A percentile compares a stretch with the other conserved stretches of the same genome.
phyloP scores from a whole-genome alignment of 2,329 filamentous ascomycete genomes.

The Thielaviopsis populi region DNA sequence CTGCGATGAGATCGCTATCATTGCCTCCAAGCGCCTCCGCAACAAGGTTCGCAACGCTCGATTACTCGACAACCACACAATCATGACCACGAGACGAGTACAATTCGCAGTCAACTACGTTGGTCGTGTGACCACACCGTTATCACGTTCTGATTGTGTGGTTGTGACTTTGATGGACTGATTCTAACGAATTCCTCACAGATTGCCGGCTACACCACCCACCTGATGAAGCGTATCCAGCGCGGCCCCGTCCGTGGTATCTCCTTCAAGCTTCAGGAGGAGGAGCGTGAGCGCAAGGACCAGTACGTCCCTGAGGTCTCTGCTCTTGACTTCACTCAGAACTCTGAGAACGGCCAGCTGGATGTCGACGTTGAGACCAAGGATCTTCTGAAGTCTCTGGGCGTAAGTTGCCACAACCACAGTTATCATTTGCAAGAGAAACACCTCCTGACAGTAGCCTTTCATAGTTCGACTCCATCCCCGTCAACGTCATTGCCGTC shows the following conservation, averaged over 20 bases:
- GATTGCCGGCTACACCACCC: slow-evolving; percentile 98
- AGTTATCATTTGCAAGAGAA: neutral
- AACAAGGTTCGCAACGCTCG: slow-evolving; percentile 62
- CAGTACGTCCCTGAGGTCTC: slow-evolving; percentile 99
- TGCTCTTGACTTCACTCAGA: slow-evolving; percentile 94
- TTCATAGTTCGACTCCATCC: slow-evolving; percentile 83
- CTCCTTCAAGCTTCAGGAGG: slow-evolving; percentile 99
- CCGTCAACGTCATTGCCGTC: slow-evolving; percentile 88
- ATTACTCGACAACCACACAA: neutral
- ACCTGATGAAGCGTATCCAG: slow-evolving; percentile 99
- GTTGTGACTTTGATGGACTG: slow-evolving; percentile 9
- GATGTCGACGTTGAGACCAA: slow-evolving; percentile 97
- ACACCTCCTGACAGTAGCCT: slow-evolving; percentile 6
- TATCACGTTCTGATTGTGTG: neutral
- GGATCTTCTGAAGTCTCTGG: slow-evolving; percentile 96
- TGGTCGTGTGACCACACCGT: neutral
- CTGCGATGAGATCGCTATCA: slow-evolving; percentile 99
- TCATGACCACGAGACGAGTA: neutral
- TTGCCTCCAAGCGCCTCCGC: slow-evolving; percentile 94
- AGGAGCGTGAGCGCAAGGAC: slow-evolving; percentile 99
- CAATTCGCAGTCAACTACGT: neutral
- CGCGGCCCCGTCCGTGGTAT: slow-evolving; percentile 98
- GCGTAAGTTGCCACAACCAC: slow-evolving; percentile 51
- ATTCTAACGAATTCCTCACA: slow-evolving; percentile 24
- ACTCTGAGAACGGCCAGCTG: slow-evolving; percentile 80